Base-by-base conservation (phyloP, 495 filamentous ascomycete species). In the Schizothecium vesticola region DNA sequence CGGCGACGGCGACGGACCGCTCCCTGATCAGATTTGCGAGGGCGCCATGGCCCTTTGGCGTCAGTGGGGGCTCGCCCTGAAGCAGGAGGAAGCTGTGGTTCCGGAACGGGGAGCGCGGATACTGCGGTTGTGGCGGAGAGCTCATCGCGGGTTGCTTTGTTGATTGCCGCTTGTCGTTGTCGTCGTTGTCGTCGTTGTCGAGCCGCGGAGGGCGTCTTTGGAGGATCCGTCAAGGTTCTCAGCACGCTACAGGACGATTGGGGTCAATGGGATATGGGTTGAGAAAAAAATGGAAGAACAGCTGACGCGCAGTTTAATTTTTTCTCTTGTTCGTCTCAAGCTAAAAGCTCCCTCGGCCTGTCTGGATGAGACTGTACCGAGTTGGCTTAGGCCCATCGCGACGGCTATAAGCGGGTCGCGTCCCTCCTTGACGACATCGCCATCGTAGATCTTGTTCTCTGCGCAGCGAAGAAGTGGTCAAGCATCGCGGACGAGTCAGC, bases 11-110 rank as follows among this genome's bases (percentile, higher is more conserved):
- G 28, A 66, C 67, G 10, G 78, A 78, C 16, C 79, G 77, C 19
- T 72, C 75, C 59, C 73, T 72, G 59, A 83, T 81, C 28, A 84
- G 76, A 26, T 70, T 74, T 10, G 74, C 76, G 33, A 84, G 69
- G 25, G 72, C 73, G 36, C 73, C 71, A 59, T 74, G 75, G 31
- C 76, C 69, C 36, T 68, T 71, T 25, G 76, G 77, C 26, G 70
- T 69, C 23, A 76, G 72, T 9, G 70, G 70, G 24, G 73, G 73
- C 23, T 82, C 80, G 24, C 81, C 80, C 56, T 79, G 75, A 7
- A 78, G 73, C 28, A 77, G 67, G 26, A 79, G 69, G 65, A 78
- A 78, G 0, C 77, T 74, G 12, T 71, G 68, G 9, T 73, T 70
- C 16, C 69, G 71, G 26, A 80, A 77, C 56, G 71, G 57, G 21